Conservation (phyloP, 371 early-diverging fungal genomes). For the Modicella reniformis region DNA sequence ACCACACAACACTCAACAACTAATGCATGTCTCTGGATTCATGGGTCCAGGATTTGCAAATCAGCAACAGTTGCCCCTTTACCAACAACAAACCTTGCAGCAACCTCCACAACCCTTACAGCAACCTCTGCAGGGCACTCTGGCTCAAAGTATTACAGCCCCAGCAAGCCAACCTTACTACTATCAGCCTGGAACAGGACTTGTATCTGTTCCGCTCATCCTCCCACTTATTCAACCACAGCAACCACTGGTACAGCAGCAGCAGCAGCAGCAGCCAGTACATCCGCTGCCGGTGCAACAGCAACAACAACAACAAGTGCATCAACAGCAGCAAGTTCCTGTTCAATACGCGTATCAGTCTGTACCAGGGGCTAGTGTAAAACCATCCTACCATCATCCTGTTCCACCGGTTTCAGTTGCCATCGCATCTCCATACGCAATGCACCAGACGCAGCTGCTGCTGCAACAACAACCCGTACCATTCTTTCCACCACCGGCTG, state of each 20-base stretch:
- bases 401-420: not conserved
- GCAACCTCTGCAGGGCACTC: not conserved
- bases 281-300: not conserved
- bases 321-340: not conserved
- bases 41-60: not conserved
- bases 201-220: slow-evolving; percentile 19
- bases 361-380: not conserved
- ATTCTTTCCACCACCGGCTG: slow-evolving; percentile 3
- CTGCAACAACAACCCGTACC: slow-evolving; percentile 8
- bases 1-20: not conserved
- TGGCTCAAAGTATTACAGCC: slow-evolving; percentile 9
- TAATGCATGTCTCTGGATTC: not conserved
- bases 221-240: slow-evolving; percentile 3
- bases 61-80: slow-evolving; percentile 8
- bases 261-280: not conserved
- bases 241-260: slow-evolving; percentile 1
- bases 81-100: not conserved
- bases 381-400: no score
- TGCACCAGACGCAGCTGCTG: not conserved
- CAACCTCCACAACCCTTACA: not conserved
- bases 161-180: slow-evolving; percentile 28
- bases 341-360: slow-evolving; percentile 8
- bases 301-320: not conserved
- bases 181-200: slow-evolving; percentile 33
- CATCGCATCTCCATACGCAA: not conserved